phyloP scores from a whole-genome alignment of 352 stramenopile species.

The Halophytophthora polymorphica region DNA sequence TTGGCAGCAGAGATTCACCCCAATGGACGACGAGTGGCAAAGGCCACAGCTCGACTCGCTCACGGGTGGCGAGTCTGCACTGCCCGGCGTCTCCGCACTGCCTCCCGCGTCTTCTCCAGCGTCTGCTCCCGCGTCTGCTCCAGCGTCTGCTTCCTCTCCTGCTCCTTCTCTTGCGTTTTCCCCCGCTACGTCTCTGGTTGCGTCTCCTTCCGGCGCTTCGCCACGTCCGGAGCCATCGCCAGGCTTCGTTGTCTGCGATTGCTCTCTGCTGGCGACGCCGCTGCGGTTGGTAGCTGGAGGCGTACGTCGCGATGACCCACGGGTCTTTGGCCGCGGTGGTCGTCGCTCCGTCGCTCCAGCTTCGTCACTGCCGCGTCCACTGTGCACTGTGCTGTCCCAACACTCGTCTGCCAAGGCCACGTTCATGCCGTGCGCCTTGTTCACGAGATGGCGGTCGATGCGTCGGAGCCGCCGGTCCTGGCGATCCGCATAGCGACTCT shows the following conservation, averaged over 20 bases:
- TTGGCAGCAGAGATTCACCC: conserved; percentile 66
- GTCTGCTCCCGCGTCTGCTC: neutral
- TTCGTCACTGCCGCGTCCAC: conserved; percentile 7
- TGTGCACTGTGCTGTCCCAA: conserved; percentile 4
- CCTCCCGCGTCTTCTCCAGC: neutral
- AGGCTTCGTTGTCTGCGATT: neutral
- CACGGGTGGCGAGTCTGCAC: neutral
- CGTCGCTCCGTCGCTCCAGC: neutral
- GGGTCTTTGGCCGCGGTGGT: no score
- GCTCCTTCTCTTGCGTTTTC: neutral
- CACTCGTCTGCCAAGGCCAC: conserved; percentile 7
- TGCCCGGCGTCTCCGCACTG: neutral
- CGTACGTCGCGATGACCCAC: no score
- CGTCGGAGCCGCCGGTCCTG: conserved; percentile 40
- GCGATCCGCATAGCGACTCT: conserved; percentile 30
- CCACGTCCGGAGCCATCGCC: neutral
- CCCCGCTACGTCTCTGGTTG: neutral
- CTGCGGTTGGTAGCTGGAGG: no score
- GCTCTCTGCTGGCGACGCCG: neutral
- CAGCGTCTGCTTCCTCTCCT: no score
- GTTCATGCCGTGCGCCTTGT: conserved; percentile 45
- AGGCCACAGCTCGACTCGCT: conserved; percentile 26
- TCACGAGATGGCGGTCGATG: conserved; percentile 40
- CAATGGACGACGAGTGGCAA: conserved; percentile 55
- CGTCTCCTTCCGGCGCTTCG: neutral